phyloP scores from a whole-genome alignment of 2,329 filamentous ascomycete species.

The Trichoderma harzianum region DNA sequence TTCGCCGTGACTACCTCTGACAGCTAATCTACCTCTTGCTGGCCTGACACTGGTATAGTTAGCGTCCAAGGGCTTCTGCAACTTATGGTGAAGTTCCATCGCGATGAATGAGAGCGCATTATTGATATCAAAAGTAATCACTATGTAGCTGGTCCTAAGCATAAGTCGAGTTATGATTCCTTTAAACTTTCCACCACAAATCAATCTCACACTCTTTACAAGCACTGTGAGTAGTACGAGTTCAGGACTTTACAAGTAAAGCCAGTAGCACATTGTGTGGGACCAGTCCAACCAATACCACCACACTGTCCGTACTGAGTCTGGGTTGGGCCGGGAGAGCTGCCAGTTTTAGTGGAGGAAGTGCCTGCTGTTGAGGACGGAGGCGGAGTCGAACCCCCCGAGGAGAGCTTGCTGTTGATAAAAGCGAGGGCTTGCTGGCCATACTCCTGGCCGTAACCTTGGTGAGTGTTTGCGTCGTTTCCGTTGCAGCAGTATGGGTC shows the following conservation, averaged over 20 bases:
- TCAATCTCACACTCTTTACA: slow-evolving; percentile 25
- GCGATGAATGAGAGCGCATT: background rate
- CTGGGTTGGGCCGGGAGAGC: background rate
- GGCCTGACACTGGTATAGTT: no score
- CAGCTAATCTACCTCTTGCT: no score
- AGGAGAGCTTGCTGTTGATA: slow-evolving; percentile 44
- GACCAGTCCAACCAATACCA: slow-evolving; percentile 36
- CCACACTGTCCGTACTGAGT: slow-evolving; percentile 38
- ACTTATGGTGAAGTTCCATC: no score
- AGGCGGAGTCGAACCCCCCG: background rate
- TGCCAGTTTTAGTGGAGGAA: background rate
- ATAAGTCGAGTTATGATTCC: background rate
- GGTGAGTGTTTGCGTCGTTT: slow-evolving; percentile 56
- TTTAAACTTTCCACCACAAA: no score
- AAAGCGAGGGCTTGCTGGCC: slow-evolving; percentile 57
- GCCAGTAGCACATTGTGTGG: slow-evolving; percentile 34
- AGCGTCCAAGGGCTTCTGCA: no score
- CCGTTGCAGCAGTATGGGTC: slow-evolving; percentile 68
- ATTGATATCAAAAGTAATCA: background rate
- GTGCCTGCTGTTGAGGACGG: background rate
- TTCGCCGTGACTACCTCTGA: no score
- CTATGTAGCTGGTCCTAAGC: background rate
- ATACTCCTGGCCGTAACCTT: slow-evolving; percentile 62
- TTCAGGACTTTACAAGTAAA: slow-evolving; percentile 39
- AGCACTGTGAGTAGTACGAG: slow-evolving; percentile 41